Base-by-base conservation (phyloP, 202 grass and related monocot genomes). In the Miscanthus sacchariflorus region DNA sequence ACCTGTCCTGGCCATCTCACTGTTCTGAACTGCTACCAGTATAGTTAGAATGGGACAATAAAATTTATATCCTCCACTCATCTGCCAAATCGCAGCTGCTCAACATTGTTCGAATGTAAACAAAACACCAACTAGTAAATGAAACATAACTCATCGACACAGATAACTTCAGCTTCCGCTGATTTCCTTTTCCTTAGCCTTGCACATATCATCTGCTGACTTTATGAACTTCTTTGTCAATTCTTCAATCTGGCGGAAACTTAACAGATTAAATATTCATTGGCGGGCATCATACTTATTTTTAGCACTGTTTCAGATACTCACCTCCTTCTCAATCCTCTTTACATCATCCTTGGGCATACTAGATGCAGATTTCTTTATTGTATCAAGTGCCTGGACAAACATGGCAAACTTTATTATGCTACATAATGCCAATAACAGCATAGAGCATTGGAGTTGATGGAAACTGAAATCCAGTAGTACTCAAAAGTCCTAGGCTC, bases 181-280 rank as follows among this genome's bases (percentile, higher is more conserved):
- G 35, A 99, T 99, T 87, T 99, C 97, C 90, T 97, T 99, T 82
- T 96, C 97, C 91, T 99, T 99, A 17, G 92, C 94, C 87, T 93
- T 97, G 93, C 93, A 99, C 94, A 97, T 99, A 83, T 97, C 97
- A 87, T 99, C 97, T 30, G 97, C 91, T 0, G 94, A 70, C 86
- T 97, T 99, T 6, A 92, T 85, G 65, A 99, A 99, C 75, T 95
- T 95, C 82, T 99, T 99, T 4, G 97, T 95, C 86, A 96, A 81
- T 54, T 99, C 97, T 59, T 93, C 97, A 14, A 99, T 79, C 97
- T 99, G 88, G 5, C 75, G 15, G 33, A 76, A 84, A 79, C 5
- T 80, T 44, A 76, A 79, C 17, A 84, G n/a, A 48, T 75, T 67
- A 75, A 63, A 77, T 28, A 49, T 59, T 74, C 76, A 38, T 52